Percentiles rank a stretch among this genome's conserved stretches.
Evolutionary conservation across 352 stramenopile species (phyloP).

Genomic region (Pythium vanterpoolii): DNA sequence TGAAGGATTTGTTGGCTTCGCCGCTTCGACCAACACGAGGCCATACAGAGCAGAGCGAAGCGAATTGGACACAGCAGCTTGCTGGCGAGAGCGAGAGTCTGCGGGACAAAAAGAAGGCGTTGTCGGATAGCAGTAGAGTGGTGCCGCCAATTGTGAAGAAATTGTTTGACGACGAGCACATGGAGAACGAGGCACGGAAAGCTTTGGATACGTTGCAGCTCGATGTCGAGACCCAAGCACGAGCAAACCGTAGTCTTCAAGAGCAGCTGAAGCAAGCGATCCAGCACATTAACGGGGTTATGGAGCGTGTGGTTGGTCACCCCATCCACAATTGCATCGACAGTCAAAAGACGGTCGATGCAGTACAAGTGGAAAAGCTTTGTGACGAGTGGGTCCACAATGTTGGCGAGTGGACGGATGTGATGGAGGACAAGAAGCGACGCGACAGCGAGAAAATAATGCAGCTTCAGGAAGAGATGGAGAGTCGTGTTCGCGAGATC

Average conservation of each 20-base stretch:
- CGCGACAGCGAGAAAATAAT: constrained; percentile 12
- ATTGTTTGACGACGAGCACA: not conserved
- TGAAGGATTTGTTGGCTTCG: constrained; percentile 17
- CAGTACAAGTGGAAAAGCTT: not conserved
- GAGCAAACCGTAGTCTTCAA: constrained; percentile 7
- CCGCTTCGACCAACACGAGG: constrained; percentile 7
- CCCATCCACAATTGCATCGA: not conserved
- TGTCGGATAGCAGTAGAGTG: not conserved
- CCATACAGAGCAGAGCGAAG: not conserved
- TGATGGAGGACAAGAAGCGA: constrained; percentile 17
- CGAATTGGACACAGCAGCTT: not conserved
- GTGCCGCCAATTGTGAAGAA: not conserved
- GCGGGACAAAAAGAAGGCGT: not conserved
- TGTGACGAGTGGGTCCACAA: constrained; percentile 27
- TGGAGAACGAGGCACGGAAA: constrained; percentile 9
- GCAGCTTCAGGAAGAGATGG: not conserved
- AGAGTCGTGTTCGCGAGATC: not conserved
- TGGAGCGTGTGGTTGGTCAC: not conserved
- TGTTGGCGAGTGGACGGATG: constrained; percentile 34
- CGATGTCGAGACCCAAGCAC: constrained; percentile 20
- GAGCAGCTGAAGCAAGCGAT: constrained; percentile 5
- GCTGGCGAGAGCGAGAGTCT: not conserved
- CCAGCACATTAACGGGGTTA: not conserved
- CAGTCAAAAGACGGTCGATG: not conserved
- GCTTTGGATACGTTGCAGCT: constrained; percentile 15